Conservation (phyloP, 2,329 filamentous ascomycete species). For the Salinomyces thailandicus region DNA sequence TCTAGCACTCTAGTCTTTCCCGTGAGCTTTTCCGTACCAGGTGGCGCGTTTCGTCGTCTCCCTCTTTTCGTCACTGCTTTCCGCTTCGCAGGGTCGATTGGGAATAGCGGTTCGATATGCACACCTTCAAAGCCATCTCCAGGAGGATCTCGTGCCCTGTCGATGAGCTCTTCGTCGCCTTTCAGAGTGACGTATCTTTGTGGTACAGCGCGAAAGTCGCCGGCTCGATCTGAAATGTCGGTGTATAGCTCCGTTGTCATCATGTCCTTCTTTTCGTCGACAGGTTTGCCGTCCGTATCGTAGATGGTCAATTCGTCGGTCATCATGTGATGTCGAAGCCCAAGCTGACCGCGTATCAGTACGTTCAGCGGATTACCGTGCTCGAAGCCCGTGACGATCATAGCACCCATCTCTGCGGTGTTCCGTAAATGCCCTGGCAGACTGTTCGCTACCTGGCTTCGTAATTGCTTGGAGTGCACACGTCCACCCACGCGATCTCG, state of each 20-base stretch:
- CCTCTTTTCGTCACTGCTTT: constrained; percentile 22
- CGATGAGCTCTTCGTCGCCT: constrained; percentile 71
- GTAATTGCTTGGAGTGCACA: constrained; percentile 72
- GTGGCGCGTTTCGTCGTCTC: constrained; percentile 37
- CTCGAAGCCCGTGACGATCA: constrained; percentile 96
- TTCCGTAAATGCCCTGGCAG: constrained; percentile 48
- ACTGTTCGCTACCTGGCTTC: constrained; percentile 46
- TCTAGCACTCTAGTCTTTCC: constrained; percentile 62
- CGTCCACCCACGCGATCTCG: constrained; percentile 79
- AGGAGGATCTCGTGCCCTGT: constrained; percentile 67
- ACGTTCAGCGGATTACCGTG: constrained; percentile 88
- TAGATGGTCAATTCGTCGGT: constrained; percentile 77
- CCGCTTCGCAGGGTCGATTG: constrained; percentile 18
- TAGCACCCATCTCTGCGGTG: constrained; percentile 93
- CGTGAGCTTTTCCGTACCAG: constrained; percentile 50
- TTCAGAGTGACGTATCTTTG: constrained; percentile 61
- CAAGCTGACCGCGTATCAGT: constrained; percentile 81
- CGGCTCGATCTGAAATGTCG: constrained; percentile 83
- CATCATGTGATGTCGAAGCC: constrained; percentile 73
- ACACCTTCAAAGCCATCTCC: constrained; percentile 21
- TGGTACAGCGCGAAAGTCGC: constrained; percentile 75
- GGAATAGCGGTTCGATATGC: constrained; percentile 23
- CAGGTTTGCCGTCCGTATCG: constrained; percentile 66
- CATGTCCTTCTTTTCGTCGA: constrained; percentile 67
- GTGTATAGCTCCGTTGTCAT: constrained; percentile 90